These are phyloP conservation scores for Pterula multifida DNA, from an alignment of 1,284 basidiomycete species.

Conservation along the genomic window DNA sequence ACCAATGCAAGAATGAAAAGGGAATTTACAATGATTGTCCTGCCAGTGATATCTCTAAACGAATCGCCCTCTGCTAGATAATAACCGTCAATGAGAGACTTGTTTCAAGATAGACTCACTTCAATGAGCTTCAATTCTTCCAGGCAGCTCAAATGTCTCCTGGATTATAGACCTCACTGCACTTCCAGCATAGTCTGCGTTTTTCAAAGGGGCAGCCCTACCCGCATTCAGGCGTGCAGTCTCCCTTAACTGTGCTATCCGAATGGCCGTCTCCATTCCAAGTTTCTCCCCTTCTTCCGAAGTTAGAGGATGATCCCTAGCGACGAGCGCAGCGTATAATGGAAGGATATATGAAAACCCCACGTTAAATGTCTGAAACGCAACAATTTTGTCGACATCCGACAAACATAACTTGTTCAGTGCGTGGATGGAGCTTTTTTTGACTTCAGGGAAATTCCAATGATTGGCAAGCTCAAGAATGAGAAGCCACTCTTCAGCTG, in stretches of 20 bases:
- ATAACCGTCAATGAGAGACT: too few species aligned
- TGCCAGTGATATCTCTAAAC: too few species aligned
- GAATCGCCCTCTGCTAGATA: too few species aligned
- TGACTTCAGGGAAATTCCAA: constrained; percentile 39
- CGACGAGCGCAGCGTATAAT: constrained; percentile 33
- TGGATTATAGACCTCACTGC: neutral
- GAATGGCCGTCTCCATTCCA: constrained; percentile 34
- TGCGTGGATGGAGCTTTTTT: constrained; percentile 32
- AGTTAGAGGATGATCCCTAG: constrained; percentile 30
- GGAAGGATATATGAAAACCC: constrained; percentile 33
- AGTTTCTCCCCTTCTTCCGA: constrained; percentile 34
- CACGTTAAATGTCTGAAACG: constrained; percentile 36
- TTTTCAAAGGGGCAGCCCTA: neutral
- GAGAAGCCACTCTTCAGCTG: constrained; percentile 35
- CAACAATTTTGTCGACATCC: constrained; percentile 33
- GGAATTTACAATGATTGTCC: too few species aligned
- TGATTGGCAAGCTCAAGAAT: constrained; percentile 36
- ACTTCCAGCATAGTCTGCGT: neutral
- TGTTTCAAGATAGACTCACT: too few species aligned
- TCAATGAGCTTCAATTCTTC: neutral
- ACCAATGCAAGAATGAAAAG: too few species aligned
- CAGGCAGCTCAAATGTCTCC: neutral
- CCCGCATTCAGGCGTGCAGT: neutral
- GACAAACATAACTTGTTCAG: constrained; percentile 32
- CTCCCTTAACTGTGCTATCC: constrained; percentile 37